Conservation (phyloP, 345 rosid species). For the Salix brachista region DNA sequence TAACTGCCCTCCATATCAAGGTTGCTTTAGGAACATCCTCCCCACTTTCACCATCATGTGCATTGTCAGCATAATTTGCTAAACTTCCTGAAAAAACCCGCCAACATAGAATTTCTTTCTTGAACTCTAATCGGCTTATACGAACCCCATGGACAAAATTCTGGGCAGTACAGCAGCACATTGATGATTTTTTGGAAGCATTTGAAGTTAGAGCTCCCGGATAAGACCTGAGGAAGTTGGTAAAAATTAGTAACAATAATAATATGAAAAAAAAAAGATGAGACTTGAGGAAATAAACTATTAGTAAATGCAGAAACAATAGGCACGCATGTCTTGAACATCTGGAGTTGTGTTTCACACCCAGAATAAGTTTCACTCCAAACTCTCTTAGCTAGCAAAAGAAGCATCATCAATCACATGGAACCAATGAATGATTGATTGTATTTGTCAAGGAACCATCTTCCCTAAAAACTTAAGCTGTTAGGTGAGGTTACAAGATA, state of each 20-base stretch:
- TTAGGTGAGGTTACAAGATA: no score
- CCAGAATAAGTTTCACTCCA: no score
- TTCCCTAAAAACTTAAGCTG: no score
- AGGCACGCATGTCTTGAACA: no score
- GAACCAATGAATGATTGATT: no score
- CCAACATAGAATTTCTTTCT: background rate
- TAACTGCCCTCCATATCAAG: slow-evolving; percentile 88
- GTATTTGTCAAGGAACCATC: no score
- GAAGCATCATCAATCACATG: no score
- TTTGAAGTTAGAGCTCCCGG: slow-evolving; percentile 6
- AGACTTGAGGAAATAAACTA: background rate
- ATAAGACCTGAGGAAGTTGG: slow-evolving; percentile 25
- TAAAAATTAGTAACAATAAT: background rate
- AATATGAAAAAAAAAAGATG: no score
- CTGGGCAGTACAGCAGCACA: slow-evolving; percentile 9
- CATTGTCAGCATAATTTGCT: slow-evolving; percentile 4
- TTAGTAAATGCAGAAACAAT: background rate
- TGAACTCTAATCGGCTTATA: slow-evolving; percentile 7
- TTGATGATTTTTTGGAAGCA: slow-evolving; percentile 10
- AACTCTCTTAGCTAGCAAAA: no score
- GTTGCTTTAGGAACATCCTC: slow-evolving; percentile 46
- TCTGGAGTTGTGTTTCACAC: no score
- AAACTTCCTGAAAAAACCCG: slow-evolving; percentile 19
- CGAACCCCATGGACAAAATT: slow-evolving; percentile 1
- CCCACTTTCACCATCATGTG: slow-evolving; percentile 25